Conservation (phyloP, 805 yeast genomes). For the Wickerhamiella qilinensis region DNA sequence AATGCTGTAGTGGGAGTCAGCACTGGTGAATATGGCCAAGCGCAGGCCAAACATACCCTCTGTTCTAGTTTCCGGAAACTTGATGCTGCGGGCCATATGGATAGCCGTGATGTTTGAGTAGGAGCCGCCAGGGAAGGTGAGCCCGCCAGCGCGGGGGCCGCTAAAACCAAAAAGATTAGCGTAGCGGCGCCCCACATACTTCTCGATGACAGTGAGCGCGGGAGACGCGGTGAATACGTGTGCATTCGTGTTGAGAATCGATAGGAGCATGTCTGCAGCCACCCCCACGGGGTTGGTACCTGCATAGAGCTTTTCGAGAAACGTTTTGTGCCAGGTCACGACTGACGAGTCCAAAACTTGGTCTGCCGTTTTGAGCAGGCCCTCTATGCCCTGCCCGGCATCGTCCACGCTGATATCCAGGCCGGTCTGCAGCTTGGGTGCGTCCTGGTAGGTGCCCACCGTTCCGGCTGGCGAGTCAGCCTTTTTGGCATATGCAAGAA, state of each 20-base stretch:
- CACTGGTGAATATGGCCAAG: constrained; percentile 56
- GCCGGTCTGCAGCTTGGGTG: constrained; percentile 28
- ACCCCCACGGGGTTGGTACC: constrained; percentile 78
- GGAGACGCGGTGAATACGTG: constrained; percentile 79
- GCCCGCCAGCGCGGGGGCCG: constrained; percentile 50
- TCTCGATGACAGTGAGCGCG: constrained; percentile 58
- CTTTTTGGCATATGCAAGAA: constrained; percentile 38
- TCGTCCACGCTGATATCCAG: constrained; percentile 25
- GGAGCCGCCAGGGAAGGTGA: constrained; percentile 77
- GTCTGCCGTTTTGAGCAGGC: constrained; percentile 36
- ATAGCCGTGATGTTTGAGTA: constrained; percentile 71
- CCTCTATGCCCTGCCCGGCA: constrained; percentile 27
- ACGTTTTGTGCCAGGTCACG: constrained; percentile 78
- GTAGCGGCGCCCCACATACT: constrained; percentile 47
- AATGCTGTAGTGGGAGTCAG: constrained; percentile 65
- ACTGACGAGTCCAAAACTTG: constrained; percentile 48
- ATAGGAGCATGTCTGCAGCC: constrained; percentile 49
- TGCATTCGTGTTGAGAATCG: constrained; percentile 63
- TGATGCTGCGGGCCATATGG: constrained; percentile 55
- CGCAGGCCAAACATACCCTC: constrained; percentile 34
- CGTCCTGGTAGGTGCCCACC: constrained; percentile 31
- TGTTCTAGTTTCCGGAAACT: constrained; percentile 53
- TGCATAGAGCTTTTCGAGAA: constrained; percentile 69
- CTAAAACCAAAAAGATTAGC: constrained; percentile 46
- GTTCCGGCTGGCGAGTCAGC: constrained; percentile 29